These are phyloP conservation scores for Colletotrichum truncatum DNA, from an alignment of 2,329 filamentous ascomycete genomes.

Conservation along the genomic window DNA sequence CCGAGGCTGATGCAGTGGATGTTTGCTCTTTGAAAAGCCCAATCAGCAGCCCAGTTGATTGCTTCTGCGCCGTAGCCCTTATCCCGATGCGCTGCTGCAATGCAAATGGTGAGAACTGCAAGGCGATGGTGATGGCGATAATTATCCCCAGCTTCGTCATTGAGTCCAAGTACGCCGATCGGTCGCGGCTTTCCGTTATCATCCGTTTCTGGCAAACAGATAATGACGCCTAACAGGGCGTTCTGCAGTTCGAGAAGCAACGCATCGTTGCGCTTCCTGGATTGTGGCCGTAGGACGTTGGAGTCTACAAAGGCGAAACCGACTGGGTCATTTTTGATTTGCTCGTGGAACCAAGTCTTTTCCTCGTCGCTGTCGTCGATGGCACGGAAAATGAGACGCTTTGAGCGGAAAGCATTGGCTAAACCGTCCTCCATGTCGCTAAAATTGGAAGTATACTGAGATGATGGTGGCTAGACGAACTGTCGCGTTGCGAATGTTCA, in stretches of 20 bases:
- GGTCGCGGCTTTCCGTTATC: not conserved
- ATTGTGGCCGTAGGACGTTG: not conserved
- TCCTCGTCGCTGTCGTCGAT: not conserved
- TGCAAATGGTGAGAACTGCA: conserved; percentile 43
- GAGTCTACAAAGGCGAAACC: not conserved
- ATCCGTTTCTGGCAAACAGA: not conserved
- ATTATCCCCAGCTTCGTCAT: not conserved
- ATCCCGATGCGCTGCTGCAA: conserved; percentile 44
- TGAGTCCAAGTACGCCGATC: not conserved
- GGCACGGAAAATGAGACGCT: not conserved
- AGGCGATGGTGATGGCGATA: not conserved
- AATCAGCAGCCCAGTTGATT: conserved; percentile 55
- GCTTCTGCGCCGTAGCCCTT: conserved; percentile 56
- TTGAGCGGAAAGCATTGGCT: not conserved
- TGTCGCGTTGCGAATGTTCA: not conserved
- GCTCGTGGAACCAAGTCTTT: not conserved
- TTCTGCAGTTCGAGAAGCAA: not conserved
- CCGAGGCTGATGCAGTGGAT: conserved; percentile 53
- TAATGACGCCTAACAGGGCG: not conserved
- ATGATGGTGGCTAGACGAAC: no score
- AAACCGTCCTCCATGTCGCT: not conserved
- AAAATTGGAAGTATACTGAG: not conserved
- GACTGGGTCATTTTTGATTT: not conserved
- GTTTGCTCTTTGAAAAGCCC: conserved; percentile 53
- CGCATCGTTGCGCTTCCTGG: not conserved